Percentiles rank a stretch among this genome's conserved stretches.
These are phyloP conservation scores for Dicorynia guianensis DNA, from an alignment of 306 rosid species.

Conservation along the genomic window DNA sequence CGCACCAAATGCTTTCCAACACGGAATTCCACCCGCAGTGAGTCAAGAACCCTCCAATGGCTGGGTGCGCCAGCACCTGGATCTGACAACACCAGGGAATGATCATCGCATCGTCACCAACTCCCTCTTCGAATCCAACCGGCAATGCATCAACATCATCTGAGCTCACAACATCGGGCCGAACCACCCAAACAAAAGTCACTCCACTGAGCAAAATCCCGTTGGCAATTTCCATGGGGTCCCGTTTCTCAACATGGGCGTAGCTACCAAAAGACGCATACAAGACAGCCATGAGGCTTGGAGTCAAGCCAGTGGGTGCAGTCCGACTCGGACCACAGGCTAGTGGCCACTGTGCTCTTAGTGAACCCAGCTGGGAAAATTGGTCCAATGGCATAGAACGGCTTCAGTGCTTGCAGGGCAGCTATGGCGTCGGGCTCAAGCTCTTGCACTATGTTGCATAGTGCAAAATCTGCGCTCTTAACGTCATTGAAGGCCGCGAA, in stretches of 20 bases:
- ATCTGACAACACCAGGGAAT: conserved; percentile 66
- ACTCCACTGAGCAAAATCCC: conserved; percentile 57
- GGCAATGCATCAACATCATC: conserved; percentile 54
- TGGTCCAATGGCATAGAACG: conserved; percentile 68
- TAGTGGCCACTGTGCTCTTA: conserved; percentile 53
- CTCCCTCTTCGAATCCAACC: conserved; percentile 45
- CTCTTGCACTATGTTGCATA: conserved; percentile 60
- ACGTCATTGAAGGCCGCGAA: conserved; percentile 51
- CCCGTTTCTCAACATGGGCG: conserved; percentile 50
- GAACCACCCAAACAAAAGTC: conserved; percentile 60
- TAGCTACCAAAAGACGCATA: conserved; percentile 71
- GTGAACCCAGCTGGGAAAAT: conserved; percentile 57
- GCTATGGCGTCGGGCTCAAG: conserved; percentile 52
- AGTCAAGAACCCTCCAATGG: conserved; percentile 61
- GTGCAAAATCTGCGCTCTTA: conserved; percentile 50
- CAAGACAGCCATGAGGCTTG: conserved; percentile 56
- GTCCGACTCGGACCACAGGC: conserved; percentile 69
- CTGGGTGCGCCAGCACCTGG: conserved; percentile 56
- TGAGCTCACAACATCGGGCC: conserved; percentile 62
- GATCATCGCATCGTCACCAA: conserved; percentile 47
- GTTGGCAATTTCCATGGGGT: conserved; percentile 48
- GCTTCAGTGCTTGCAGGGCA: conserved; percentile 41
- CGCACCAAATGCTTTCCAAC: conserved; percentile 61
- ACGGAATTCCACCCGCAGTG: conserved; percentile 78
- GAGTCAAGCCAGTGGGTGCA: conserved; percentile 67